phyloP scores from a whole-genome alignment of 129 eudicot genomes.

The Artemisia argyi region DNA sequence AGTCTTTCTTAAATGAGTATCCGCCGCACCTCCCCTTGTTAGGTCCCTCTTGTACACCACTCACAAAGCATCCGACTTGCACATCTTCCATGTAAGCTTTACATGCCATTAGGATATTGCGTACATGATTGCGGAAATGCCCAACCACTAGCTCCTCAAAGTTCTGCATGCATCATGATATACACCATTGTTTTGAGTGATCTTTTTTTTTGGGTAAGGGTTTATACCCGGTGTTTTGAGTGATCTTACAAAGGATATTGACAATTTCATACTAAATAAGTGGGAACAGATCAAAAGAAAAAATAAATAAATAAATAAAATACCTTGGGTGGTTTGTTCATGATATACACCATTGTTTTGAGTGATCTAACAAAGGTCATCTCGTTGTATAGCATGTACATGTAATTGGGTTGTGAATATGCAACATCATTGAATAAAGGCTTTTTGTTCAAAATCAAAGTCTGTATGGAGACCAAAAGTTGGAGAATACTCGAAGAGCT shows the following conservation, averaged over 20 bases:
- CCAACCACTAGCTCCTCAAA: neutral
- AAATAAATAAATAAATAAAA: neutral
- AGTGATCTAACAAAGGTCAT: neutral
- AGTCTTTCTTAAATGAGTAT: neutral
- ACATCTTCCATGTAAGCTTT: slow-evolving; percentile 3
- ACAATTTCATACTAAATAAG: neutral
- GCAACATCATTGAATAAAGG: neutral
- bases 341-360: neutral
- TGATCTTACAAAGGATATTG: neutral
- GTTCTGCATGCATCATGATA: neutral
- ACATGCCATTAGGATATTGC: neutral
- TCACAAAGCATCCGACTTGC: neutral
- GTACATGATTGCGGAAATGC: neutral
- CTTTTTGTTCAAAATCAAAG: neutral
- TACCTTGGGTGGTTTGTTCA: slow-evolving; percentile 3
- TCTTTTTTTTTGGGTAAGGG: no score
- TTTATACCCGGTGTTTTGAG: no score
- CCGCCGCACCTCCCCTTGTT: neutral
- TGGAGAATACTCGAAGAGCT: neutral
- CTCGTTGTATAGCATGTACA: neutral
- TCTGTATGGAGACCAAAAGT: neutral
- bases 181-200: neutral
- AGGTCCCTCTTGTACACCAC: neutral
- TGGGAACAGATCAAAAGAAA: neutral
- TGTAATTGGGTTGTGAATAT: neutral